Conservation (phyloP, 495 filamentous ascomycete genomes). For the Xylona heveae region DNA sequence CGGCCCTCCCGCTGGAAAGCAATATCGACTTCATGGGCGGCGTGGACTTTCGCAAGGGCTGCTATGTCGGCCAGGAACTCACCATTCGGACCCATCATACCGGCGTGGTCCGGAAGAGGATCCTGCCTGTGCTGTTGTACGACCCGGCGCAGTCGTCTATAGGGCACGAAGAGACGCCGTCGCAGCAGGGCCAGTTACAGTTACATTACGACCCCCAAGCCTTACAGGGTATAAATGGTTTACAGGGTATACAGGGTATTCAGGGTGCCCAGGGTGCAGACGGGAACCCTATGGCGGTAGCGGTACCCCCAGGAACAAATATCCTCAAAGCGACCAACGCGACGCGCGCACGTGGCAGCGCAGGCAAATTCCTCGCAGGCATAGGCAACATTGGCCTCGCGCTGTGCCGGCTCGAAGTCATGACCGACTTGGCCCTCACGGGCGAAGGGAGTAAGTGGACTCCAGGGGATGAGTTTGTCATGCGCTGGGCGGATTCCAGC, state of each 20-base stretch:
- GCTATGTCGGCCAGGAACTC: slow-evolving; percentile 90
- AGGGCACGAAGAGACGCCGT: slow-evolving; percentile 14
- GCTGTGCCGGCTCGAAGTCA: slow-evolving; percentile 73
- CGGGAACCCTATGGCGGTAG: slow-evolving; percentile 2
- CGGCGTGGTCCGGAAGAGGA: slow-evolving; percentile 75
- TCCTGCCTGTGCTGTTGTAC: slow-evolving; percentile 74
- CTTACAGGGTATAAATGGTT: no score
- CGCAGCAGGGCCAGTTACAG: no score
- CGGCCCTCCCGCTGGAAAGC: slow-evolving; percentile 57
- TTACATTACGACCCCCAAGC: slow-evolving; percentile 28
- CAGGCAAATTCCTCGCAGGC: slow-evolving; percentile 55
- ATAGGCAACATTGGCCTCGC: slow-evolving; percentile 74
- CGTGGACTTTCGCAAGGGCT: slow-evolving; percentile 86
- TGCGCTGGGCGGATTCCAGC: slow-evolving; percentile 19
- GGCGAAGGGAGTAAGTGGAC: slow-evolving; percentile 34
- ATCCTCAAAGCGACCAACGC: slow-evolving; percentile 24
- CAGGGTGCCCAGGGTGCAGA: not conserved
- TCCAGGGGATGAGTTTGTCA: slow-evolving; percentile 30
- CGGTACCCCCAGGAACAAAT: slow-evolving; percentile 18
- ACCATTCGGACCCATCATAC: slow-evolving; percentile 89
- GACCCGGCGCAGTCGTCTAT: slow-evolving; percentile 8
- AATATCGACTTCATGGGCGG: slow-evolving; percentile 68
- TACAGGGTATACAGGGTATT: no score
- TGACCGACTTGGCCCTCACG: slow-evolving; percentile 52
- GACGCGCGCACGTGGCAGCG: slow-evolving; percentile 39